Evolutionary conservation across 352 stramenopile species (phyloP).

Genomic region (Pythium rhizo-oryzae): DNA sequence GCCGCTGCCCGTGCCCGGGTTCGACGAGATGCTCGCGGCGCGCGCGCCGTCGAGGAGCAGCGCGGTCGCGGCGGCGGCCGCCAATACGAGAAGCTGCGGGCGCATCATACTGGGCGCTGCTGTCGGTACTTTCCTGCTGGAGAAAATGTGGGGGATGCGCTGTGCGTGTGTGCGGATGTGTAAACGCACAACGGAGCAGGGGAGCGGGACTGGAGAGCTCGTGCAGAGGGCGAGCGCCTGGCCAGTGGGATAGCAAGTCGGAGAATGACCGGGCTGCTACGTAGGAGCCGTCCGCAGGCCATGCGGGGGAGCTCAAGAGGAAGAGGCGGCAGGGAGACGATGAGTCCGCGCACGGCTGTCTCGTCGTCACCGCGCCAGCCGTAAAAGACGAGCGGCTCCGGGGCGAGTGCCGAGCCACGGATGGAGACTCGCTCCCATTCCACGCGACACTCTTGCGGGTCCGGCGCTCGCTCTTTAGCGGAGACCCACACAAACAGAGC

Average conservation of each 20-base stretch:
- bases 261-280: conserved; percentile 3
- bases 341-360: neutral
- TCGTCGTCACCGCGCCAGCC: neutral
- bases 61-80: neutral
- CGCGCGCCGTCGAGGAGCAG: neutral
- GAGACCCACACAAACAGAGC: neutral
- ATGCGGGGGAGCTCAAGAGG: neutral
- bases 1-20: neutral
- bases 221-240: neutral
- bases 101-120: conserved; percentile 3
- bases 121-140: neutral
- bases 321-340: neutral
- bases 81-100: conserved; percentile 13
- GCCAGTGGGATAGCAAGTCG: conserved; percentile 15
- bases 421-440: neutral
- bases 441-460: neutral
- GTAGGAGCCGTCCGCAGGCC: neutral
- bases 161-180: neutral
- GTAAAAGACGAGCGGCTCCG: neutral
- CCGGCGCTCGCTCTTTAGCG: neutral
- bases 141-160: conserved; percentile 1
- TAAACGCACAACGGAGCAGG: neutral
- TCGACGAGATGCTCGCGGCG: neutral
- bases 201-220: neutral
- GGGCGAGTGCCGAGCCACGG: too few relatives aligned